Conservation (phyloP, 495 filamentous ascomycete species). For the Annulohypoxylon moriforme region DNA sequence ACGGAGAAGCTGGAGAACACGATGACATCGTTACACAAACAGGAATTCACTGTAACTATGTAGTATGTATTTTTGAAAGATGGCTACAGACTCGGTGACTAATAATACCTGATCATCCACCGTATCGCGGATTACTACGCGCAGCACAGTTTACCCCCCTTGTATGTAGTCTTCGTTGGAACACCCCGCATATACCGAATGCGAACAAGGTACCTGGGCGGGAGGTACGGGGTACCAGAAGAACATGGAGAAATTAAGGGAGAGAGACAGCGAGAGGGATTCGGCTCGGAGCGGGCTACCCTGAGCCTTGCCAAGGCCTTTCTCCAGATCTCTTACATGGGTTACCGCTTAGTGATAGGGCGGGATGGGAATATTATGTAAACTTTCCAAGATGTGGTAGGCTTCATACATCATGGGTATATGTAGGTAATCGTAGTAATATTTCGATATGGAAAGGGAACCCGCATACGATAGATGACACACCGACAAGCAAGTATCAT, state of each 20-base stretch:
- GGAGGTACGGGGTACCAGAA: slow-evolving; percentile 6
- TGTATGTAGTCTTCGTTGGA: slow-evolving; percentile 19
- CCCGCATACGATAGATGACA: slow-evolving; percentile 31
- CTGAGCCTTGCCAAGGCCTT: slow-evolving; percentile 36
- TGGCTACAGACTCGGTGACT: slow-evolving; percentile 29
- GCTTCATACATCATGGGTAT: slow-evolving; percentile 10
- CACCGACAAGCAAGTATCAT: slow-evolving; percentile 15
- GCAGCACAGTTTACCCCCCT: slow-evolving; percentile 21
- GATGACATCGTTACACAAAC: slow-evolving; percentile 20
- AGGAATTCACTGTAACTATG: slow-evolving; percentile 18
- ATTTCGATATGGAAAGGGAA: slow-evolving; percentile 36
- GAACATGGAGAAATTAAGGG: slow-evolving; percentile 39
- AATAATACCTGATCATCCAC: slow-evolving; percentile 19
- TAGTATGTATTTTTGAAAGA: background rate
- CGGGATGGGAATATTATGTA: slow-evolving; percentile 19
- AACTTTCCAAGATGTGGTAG: slow-evolving; percentile 2
- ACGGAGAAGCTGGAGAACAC: slow-evolving; percentile 12
- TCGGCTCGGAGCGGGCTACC: slow-evolving; percentile 41
- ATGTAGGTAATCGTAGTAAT: slow-evolving; percentile 28
- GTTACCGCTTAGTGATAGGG: slow-evolving; percentile 22
- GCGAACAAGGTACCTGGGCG: slow-evolving; percentile 11
- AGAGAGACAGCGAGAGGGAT: slow-evolving; percentile 20
- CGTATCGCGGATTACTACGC: slow-evolving; percentile 44
- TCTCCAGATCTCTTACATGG: slow-evolving; percentile 26
- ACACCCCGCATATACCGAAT: slow-evolving; percentile 43